Conservation (phyloP, 2,329 filamentous ascomycete genomes). For the Aureobasidium lini region DNA sequence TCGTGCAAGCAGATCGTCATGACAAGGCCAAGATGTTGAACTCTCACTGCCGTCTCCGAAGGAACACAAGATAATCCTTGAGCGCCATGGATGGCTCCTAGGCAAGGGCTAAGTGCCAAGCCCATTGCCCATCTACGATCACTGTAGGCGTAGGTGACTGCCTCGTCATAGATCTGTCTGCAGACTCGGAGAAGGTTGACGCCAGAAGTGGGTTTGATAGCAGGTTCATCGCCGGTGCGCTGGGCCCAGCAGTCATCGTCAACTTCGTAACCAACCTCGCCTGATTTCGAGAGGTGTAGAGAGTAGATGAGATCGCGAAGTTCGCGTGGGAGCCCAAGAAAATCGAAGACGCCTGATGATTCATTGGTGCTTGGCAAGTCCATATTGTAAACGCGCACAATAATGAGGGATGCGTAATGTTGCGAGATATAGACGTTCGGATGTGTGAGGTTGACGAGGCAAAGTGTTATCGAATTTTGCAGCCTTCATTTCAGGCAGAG, state of each 20-base stretch:
- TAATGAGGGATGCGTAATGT: too few relatives aligned
- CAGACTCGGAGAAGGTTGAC: background rate
- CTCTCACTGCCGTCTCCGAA: background rate
- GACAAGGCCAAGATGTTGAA: background rate
- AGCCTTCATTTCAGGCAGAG: too few relatives aligned
- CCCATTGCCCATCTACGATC: background rate
- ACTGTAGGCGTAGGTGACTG: background rate
- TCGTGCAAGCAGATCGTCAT: background rate
- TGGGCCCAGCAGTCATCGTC: background rate
- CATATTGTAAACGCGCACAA: background rate
- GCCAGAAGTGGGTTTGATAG: background rate
- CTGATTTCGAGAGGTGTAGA: background rate
- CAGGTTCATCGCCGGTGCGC: background rate
- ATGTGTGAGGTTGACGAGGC: too few relatives aligned
- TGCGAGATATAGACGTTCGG: too few relatives aligned
- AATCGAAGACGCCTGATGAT: background rate
- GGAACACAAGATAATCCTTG: background rate
- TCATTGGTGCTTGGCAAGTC: background rate
- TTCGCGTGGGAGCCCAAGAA: background rate
- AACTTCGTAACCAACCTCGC: background rate
- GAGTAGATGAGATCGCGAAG: background rate
- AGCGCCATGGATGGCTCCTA: background rate
- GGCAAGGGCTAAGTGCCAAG: too few relatives aligned
- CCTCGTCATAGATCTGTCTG: background rate
- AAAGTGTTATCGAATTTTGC: too few relatives aligned